Conservation (phyloP, 768 basidiomycete genomes). For the Tremella fuciformis region DNA sequence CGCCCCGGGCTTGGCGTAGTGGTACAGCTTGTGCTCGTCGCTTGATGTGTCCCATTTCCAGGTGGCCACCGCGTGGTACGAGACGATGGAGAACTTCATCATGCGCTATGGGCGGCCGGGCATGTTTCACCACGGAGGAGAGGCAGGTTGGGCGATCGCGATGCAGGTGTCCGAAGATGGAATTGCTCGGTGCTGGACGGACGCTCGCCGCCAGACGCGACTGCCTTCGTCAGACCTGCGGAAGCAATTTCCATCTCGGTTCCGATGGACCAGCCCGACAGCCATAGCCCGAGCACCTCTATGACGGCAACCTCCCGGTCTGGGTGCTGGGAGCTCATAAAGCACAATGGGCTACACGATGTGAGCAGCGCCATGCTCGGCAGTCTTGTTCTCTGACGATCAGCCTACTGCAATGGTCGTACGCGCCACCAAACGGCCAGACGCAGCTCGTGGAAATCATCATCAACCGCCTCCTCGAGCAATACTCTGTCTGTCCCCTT, state of each 20-base stretch:
- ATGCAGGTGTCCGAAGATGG: neutral
- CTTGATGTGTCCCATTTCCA: slow-evolving; percentile 51
- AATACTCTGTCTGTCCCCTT: slow-evolving; percentile 30
- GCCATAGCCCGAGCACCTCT: no score
- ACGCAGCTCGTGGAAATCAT: slow-evolving; percentile 31
- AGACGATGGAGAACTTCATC: slow-evolving; percentile 48
- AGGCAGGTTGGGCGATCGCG: no score
- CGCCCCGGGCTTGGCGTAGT: slow-evolving; percentile 21
- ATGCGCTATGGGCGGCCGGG: neutral
- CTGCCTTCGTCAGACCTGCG: neutral
- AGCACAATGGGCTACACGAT: slow-evolving; percentile 38
- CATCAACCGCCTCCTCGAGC: slow-evolving; percentile 33
- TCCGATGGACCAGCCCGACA: neutral
- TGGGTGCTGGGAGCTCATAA: no score
- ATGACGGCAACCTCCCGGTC: no score
- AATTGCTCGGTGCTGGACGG: neutral
- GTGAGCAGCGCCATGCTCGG: slow-evolving; percentile 1
- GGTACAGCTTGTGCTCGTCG: slow-evolving; percentile 42
- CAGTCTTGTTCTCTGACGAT: neutral
- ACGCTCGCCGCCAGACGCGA: neutral
- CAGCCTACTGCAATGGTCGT: slow-evolving; percentile 41
- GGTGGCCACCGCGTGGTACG: slow-evolving; percentile 45
- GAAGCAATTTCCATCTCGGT: neutral
- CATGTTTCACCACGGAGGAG: neutral
- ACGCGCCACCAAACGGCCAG: slow-evolving; percentile 18